These are phyloP conservation scores for Fraxinus pennsylvanica DNA, from an alignment of 257 asterid species.

Conservation along the genomic window DNA sequence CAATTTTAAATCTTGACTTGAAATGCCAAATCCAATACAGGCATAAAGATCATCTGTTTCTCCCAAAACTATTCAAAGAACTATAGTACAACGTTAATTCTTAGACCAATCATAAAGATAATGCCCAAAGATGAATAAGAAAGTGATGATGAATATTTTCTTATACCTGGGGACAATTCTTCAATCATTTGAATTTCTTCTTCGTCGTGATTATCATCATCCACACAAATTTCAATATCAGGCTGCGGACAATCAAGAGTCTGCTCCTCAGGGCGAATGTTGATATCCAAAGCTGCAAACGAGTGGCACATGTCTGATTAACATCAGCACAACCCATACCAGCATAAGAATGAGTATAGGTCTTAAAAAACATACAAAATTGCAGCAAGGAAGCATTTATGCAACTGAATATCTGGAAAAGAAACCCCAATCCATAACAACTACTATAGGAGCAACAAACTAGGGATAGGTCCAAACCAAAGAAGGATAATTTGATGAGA, in stretches of 20 bases:
- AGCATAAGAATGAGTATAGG: constrained; percentile 43
- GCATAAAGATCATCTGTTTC: background rate
- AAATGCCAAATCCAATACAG: background rate
- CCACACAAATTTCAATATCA: constrained; percentile 59
- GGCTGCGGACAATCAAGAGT: constrained; percentile 59
- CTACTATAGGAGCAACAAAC: background rate
- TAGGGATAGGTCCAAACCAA: background rate
- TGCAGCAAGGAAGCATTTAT: constrained; percentile 22
- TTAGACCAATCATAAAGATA: background rate
- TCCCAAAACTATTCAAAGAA: background rate
- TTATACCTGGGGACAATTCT: constrained; percentile 68
- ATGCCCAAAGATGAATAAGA: background rate
- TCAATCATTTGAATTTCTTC: constrained; percentile 71
- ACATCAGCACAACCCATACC: constrained; percentile 54
- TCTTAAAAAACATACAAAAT: constrained; percentile 6
- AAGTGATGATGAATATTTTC: constrained; percentile 8
- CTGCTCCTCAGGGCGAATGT: constrained; percentile 76
- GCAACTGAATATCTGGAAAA: background rate
- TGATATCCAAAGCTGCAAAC: constrained; percentile 95
- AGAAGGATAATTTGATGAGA: background rate
- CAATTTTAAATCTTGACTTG: background rate
- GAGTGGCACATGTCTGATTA: constrained; percentile 90
- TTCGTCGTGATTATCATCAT: constrained; percentile 65
- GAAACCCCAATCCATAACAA: background rate
- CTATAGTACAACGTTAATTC: background rate